phyloP scores from a whole-genome alignment of 352 stramenopile species.

The Phytophthora gonapodyides region DNA sequence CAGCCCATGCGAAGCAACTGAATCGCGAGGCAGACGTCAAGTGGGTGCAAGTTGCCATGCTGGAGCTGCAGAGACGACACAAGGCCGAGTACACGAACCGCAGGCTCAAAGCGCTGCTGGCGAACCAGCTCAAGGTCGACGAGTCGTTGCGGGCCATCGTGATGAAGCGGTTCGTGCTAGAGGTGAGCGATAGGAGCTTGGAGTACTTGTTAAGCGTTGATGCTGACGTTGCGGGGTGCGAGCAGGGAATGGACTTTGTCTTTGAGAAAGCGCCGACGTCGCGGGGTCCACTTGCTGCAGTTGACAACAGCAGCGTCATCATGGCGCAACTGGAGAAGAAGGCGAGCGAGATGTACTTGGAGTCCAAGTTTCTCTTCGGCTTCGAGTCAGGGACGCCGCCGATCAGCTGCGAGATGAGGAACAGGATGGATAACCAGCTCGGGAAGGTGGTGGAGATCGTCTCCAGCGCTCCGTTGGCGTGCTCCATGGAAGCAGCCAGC shows the following conservation, averaged over 20 bases:
- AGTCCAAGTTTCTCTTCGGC: conserved; percentile 7
- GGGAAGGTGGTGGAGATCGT: conserved; percentile 25
- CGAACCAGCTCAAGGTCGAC: conserved; percentile 28
- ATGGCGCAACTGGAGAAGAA: conserved; percentile 30
- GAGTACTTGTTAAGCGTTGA: too few relatives aligned
- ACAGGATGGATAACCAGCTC: conserved; percentile 3
- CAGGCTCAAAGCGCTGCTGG: conserved; percentile 25
- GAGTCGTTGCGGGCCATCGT: conserved; percentile 18
- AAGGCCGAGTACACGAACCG: conserved; percentile 26
- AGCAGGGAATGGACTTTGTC: conserved; percentile 27
- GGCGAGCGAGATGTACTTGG: conserved; percentile 27
- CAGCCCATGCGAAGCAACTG: conserved; percentile 12
- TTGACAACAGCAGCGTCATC: conserved; percentile 29
- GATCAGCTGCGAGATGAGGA: conserved; percentile 23
- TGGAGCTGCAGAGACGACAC: conserved; percentile 32
- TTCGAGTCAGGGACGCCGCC: background rate
- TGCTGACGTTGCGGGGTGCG: conserved; percentile 4
- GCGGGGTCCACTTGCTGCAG: conserved; percentile 5
- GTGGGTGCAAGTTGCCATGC: conserved; percentile 29
- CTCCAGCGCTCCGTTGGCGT: conserved; percentile 22
- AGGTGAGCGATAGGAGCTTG: conserved; percentile 11
- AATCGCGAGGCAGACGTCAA: conserved; percentile 16
- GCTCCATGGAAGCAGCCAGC: conserved; percentile 21
- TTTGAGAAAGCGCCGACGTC: background rate
- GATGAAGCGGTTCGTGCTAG: conserved; percentile 20